phyloP scores from a whole-genome alignment of 2,329 filamentous ascomycete species.

The Domatiomyces catenatus region DNA sequence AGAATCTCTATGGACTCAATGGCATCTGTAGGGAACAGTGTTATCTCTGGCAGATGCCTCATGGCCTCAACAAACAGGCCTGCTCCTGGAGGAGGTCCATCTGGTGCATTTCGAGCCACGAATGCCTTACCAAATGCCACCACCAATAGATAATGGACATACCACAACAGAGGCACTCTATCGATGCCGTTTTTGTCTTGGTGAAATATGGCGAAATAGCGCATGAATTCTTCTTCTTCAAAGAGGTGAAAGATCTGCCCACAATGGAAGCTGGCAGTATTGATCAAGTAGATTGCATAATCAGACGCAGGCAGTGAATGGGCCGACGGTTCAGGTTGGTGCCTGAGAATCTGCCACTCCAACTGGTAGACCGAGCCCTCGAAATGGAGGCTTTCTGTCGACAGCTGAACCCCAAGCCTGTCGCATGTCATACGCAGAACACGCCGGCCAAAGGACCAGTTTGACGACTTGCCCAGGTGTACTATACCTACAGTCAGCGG shows the following conservation, averaged over 20 bases:
- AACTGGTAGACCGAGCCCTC: slow-evolving; percentile 39
- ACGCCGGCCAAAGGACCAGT: slow-evolving; percentile 39
- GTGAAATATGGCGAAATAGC: slow-evolving; percentile 28
- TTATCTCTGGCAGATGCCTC: slow-evolving; percentile 29
- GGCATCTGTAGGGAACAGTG: slow-evolving; percentile 28
- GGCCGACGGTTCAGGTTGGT: slow-evolving; percentile 19
- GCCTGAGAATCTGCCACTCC: slow-evolving; percentile 33
- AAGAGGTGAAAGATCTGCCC: slow-evolving; percentile 40
- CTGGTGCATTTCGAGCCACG: slow-evolving; percentile 25
- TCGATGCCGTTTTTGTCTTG: slow-evolving; percentile 19
- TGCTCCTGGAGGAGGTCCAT: slow-evolving; percentile 30
- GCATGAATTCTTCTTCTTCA: slow-evolving; percentile 38
- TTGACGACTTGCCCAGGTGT: slow-evolving; percentile 41
- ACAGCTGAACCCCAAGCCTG: slow-evolving; percentile 29
- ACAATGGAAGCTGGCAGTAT: slow-evolving; percentile 42
- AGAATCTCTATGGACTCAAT: slow-evolving; percentile 35
- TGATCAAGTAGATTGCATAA: slow-evolving; percentile 38
- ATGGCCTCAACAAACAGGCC: slow-evolving; percentile 34
- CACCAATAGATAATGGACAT: slow-evolving; percentile 39
- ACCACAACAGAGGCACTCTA: slow-evolving; percentile 29
- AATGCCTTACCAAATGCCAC: slow-evolving; percentile 43
- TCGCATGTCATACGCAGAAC: slow-evolving; percentile 37
- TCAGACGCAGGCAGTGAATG: slow-evolving; percentile 36
- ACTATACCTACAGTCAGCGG: slow-evolving; percentile 28
- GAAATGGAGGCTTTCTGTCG: slow-evolving; percentile 33